Base-by-base conservation (phyloP, 208 protist genomes). In the Leishmania lainsoni region DNA sequence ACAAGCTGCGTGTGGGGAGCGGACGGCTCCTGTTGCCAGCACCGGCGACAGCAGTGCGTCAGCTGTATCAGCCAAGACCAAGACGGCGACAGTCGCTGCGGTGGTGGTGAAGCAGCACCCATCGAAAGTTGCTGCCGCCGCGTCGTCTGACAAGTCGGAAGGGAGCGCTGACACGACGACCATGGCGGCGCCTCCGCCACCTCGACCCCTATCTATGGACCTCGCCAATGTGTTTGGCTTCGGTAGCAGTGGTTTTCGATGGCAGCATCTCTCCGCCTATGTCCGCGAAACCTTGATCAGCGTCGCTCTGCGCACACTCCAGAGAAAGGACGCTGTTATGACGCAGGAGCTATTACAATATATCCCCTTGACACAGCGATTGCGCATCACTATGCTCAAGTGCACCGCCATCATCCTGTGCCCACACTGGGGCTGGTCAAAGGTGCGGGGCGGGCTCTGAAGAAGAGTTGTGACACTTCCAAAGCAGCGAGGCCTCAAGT, bases 291-390 rank as follows among this genome's bases (percentile, higher is more conserved):
- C 77, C 5, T 35, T 86, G 26, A 79, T 79, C 75, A 80, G 73
- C n/a, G 73, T 79, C 14, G 78, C 77, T 4, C 68, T 81, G 82
- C 71, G 78, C 32, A 75, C 82, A 52, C 78, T 86, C 8, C 82
- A 86, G 66, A 74, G 78, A 35, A 81, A 82, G 54, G 78, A 86
- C 48, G 82, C 71, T 58, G 45, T 66, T 12, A 76, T 80, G 61
- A 70, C 68, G 48, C 82, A 86, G 78, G 82, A 66, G 66, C 74
- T 86, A 48, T 32, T 86, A 61, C 82, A 86, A 48, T 86, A 76
- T 66, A 81, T 86, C 63, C 78, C 12, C 73, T 86, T n/a, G 82
- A 86, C 78, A 82, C 52, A 9, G 68, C 73, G 42, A 75, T 82
- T 45, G 71, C 82, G 32, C 78, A 86, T 22, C 82, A 82, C 66